These are phyloP conservation scores for Yamadazyma laniorum DNA, from an alignment of 805 yeast species.

Conservation along the genomic window DNA sequence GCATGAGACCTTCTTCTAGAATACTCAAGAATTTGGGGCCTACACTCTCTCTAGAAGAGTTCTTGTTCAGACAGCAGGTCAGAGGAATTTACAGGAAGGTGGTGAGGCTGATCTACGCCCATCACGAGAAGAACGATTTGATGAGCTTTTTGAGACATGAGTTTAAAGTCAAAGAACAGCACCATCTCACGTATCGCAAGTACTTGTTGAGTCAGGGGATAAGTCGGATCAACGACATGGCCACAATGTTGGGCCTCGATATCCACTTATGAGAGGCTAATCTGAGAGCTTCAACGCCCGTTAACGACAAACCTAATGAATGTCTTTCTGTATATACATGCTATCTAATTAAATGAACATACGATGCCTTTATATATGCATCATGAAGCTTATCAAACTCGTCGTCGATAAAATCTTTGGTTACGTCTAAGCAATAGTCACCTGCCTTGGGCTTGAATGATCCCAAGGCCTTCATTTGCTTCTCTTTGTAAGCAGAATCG, in stretches of 20 bases:
- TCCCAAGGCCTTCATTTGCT: constrained; percentile 14
- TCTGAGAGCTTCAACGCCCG: too few relatives aligned
- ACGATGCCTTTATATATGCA: constrained; percentile 11
- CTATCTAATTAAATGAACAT: constrained; percentile 2
- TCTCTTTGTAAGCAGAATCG: constrained; percentile 5
- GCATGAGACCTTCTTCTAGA: constrained; percentile 5
- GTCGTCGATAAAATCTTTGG: constrained; percentile 9
- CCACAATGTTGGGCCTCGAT: constrained; percentile 21
- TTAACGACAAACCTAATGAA: too few relatives aligned
- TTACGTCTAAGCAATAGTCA: constrained; percentile 5
- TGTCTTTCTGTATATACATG: not conserved
- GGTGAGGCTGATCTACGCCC: constrained; percentile 31
- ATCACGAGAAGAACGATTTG: constrained; percentile 37
- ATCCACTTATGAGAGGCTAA: constrained; percentile 10
- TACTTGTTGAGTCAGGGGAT: constrained; percentile 38
- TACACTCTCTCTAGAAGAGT: constrained; percentile 36
- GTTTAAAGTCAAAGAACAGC: constrained; percentile 26
- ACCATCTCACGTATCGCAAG: constrained; percentile 35
- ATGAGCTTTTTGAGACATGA: constrained; percentile 32
- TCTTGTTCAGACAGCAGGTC: constrained; percentile 36
- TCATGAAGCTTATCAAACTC: constrained; percentile 13
- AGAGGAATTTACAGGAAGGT: constrained; percentile 32
- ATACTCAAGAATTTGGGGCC: constrained; percentile 9
- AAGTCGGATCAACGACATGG: constrained; percentile 24
- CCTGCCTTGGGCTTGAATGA: constrained; percentile 6